Evolutionary conservation across 192 early-diverging fungal species (phyloP).

Genomic region (Backusella tuberculispora): DNA sequence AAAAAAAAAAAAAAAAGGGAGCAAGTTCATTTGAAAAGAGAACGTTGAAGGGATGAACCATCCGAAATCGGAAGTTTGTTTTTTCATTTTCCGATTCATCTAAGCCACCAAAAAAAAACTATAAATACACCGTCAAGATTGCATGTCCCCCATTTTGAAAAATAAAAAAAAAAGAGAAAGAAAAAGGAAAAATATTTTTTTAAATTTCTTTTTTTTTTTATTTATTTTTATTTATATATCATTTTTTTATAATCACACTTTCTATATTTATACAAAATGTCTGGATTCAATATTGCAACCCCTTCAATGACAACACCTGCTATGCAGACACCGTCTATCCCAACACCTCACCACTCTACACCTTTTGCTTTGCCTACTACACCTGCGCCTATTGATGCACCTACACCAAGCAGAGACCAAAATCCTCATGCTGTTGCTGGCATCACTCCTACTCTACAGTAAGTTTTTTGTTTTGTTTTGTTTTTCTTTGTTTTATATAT

Average conservation of each 20-base stretch:
- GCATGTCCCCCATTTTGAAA: slow-evolving; percentile 21
- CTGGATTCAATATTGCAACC: slow-evolving; percentile 47
- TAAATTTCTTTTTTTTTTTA: not conserved
- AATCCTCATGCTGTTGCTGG: slow-evolving; percentile 56
- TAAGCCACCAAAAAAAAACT: slow-evolving; percentile 36
- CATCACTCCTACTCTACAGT: slow-evolving; percentile 66
- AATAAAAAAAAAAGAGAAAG: slow-evolving; percentile 10
- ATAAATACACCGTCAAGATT: slow-evolving; percentile 29
- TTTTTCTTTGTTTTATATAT: slow-evolving; percentile 19
- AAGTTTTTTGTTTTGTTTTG: slow-evolving; percentile 41
- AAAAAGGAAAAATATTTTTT: slow-evolving; percentile 21
- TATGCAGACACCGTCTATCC: slow-evolving; percentile 32
- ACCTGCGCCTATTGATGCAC: slow-evolving; percentile 46
- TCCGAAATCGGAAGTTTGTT: slow-evolving; percentile 12
- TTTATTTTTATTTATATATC: slow-evolving; percentile 10
- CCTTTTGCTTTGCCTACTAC: slow-evolving; percentile 46
- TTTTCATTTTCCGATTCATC: slow-evolving; percentile 19
- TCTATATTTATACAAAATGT: slow-evolving; percentile 33
- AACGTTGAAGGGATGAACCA: not conserved
- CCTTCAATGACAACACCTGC: slow-evolving; percentile 42
- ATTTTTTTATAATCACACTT: slow-evolving; percentile 11
- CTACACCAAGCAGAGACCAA: slow-evolving; percentile 46
- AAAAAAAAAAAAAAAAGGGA: not conserved
- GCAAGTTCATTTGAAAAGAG: not conserved
- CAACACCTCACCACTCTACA: slow-evolving; percentile 35